Evolutionary conservation across 805 yeast species (phyloP).

Genomic region (Maudiozyma saulgeensis): DNA sequence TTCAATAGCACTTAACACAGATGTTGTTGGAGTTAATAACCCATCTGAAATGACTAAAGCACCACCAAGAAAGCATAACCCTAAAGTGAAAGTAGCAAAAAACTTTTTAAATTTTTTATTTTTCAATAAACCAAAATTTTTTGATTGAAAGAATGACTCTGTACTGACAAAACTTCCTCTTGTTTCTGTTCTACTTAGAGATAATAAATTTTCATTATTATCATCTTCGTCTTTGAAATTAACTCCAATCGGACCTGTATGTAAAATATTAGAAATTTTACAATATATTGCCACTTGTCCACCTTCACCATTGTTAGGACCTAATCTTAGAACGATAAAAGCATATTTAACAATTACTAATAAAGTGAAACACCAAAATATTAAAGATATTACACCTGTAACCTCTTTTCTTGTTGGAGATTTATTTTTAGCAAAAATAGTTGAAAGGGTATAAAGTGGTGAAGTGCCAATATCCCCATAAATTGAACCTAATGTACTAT

Average conservation of each 20-base stretch:
- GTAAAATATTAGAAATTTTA: background rate
- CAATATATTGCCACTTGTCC: background rate
- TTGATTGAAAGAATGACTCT: background rate
- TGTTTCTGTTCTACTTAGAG: background rate
- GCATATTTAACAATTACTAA: background rate
- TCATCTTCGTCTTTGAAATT: background rate
- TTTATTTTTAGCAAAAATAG: background rate
- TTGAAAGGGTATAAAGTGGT: background rate
- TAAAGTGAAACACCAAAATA: background rate
- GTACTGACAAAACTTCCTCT: background rate
- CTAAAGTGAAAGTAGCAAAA: background rate
- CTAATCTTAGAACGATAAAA: background rate
- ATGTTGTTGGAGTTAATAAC: background rate
- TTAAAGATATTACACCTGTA: background rate
- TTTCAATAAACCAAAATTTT: background rate
- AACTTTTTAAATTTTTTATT: background rate
- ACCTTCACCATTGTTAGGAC: slow-evolving; percentile 1
- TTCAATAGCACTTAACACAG: background rate
- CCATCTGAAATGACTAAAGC: background rate
- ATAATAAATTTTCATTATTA: background rate
- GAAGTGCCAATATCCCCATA: background rate
- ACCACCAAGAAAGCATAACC: background rate
- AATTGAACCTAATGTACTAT: background rate
- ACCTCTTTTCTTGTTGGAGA: background rate
- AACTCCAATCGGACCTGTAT: background rate